Evolutionary conservation across 2,329 filamentous ascomycete genomes (phyloP).

Genomic region (Diplodia mutila): DNA sequence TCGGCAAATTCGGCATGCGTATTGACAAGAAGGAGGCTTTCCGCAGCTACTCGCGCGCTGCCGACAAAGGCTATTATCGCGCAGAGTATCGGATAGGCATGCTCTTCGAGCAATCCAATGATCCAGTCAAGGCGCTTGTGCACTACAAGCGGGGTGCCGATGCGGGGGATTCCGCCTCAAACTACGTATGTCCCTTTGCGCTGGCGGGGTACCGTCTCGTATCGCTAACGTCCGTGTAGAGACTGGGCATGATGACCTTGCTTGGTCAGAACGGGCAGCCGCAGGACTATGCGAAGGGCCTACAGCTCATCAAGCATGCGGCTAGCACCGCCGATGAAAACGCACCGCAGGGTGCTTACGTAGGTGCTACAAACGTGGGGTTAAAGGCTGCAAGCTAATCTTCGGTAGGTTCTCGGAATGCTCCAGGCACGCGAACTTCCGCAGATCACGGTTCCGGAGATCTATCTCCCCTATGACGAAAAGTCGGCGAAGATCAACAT

Average conservation of each 20-base stretch:
- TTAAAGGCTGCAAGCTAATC: slow-evolving; percentile 1
- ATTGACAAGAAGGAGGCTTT: slow-evolving; percentile 96
- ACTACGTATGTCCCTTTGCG: slow-evolving; percentile 49
- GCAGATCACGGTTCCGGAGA: slow-evolving; percentile 81
- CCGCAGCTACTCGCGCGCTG: slow-evolving; percentile 80
- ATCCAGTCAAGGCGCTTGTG: slow-evolving; percentile 84
- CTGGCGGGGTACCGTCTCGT: not conserved
- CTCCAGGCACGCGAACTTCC: slow-evolving; percentile 86
- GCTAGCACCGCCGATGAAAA: slow-evolving; percentile 93
- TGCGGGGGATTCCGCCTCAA: slow-evolving; percentile 83
- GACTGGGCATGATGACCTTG: slow-evolving; percentile 96
- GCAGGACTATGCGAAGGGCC: slow-evolving; percentile 76
- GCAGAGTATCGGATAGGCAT: slow-evolving; percentile 98
- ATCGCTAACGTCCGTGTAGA: slow-evolving; percentile 38
- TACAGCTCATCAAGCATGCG: slow-evolving; percentile 81
- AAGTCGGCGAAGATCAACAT: slow-evolving; percentile 81
- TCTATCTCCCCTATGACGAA: slow-evolving; percentile 71
- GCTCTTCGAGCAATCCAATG: slow-evolving; percentile 95
- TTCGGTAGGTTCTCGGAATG: slow-evolving; percentile 76
- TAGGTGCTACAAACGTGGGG: slow-evolving; percentile 33
- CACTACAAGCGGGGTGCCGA: slow-evolving; percentile 86
- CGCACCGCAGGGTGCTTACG: slow-evolving; percentile 91
- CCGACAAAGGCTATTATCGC: slow-evolving; percentile 80
- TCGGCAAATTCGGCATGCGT: slow-evolving; percentile 90
- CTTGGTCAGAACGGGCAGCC: slow-evolving; percentile 89